These are phyloP conservation scores for Arabis alpina DNA, from an alignment of 345 rosid genomes.

Conservation along the genomic window DNA sequence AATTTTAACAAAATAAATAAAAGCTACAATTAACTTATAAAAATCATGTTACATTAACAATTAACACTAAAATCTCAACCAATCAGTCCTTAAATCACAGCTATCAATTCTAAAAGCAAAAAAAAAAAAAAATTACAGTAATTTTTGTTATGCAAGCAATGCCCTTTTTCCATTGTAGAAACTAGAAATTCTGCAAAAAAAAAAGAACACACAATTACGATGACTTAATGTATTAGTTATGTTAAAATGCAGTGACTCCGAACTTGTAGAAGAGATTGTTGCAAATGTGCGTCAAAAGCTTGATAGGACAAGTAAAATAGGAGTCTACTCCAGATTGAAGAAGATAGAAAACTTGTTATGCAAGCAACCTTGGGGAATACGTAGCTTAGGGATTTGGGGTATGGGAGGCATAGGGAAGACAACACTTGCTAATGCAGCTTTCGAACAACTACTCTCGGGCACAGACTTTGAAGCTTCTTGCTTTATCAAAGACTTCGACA, in stretches of 20 bases:
- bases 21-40: no score
- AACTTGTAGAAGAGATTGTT: no score
- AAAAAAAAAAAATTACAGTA: no score
- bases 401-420: slow-evolving; percentile 27
- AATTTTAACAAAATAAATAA: no score
- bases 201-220: no score
- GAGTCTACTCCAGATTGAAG: slow-evolving; percentile 9
- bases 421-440: slow-evolving; percentile 16
- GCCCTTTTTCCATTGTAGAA: no score
- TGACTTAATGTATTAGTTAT: neutral
- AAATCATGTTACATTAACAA: no score
- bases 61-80: no score
- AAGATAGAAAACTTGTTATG: slow-evolving; percentile 7
- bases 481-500: slow-evolving; percentile 8
- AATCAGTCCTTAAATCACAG: no score
- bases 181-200: no score
- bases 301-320: neutral
- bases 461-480: slow-evolving; percentile 6
- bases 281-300: slow-evolving; percentile 16
- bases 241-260: slow-evolving; percentile 14
- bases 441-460: neutral
- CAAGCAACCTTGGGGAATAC: slow-evolving; percentile 14
- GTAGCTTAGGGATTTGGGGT: slow-evolving; percentile 20
- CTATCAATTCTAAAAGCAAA: no score
- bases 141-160: no score